Evolutionary conservation across 129 eudicot genomes (phyloP).

Genomic region (Centrapalus pauciflorus): DNA sequence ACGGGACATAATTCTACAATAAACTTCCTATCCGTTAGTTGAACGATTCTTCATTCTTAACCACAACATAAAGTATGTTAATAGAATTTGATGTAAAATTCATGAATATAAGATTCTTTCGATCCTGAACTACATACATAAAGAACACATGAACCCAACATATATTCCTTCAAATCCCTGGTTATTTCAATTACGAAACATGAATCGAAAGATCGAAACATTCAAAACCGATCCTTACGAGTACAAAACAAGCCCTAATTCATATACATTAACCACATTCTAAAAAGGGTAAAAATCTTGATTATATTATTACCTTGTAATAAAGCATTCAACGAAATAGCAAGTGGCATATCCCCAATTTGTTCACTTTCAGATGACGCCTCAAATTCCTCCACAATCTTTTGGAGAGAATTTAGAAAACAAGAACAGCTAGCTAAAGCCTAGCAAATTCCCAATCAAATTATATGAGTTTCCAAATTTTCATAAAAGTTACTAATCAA

Average conservation of each 20-base stretch:
- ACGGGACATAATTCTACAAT: conserved; percentile 54
- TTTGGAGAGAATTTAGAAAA: conserved; percentile 44
- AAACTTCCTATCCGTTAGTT: conserved; percentile 1
- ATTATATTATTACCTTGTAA: conserved; percentile 49
- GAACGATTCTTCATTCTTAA: no score
- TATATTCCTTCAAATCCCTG: no score
- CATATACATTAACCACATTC: no score
- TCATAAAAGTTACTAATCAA: neutral
- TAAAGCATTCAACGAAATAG: conserved; percentile 47
- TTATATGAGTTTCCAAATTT: neutral
- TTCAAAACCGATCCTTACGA: no score
- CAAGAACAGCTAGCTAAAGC: conserved; percentile 81
- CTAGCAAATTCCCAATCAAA: conserved; percentile 35
- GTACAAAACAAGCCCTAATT: no score
- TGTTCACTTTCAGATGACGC: conserved; percentile 33
- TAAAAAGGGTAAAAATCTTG: neutral
- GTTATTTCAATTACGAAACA: no score
- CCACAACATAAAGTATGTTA: no score
- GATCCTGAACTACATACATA: no score
- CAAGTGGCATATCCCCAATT: conserved; percentile 60
- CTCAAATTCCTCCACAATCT: conserved; percentile 49
- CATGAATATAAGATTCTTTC: no score
- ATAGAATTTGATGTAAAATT: no score
- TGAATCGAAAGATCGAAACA: no score
- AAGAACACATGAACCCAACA: no score